Evolutionary conservation across 2,329 filamentous ascomycete species (phyloP).

Genomic region (Pyrenophora teres): DNA sequence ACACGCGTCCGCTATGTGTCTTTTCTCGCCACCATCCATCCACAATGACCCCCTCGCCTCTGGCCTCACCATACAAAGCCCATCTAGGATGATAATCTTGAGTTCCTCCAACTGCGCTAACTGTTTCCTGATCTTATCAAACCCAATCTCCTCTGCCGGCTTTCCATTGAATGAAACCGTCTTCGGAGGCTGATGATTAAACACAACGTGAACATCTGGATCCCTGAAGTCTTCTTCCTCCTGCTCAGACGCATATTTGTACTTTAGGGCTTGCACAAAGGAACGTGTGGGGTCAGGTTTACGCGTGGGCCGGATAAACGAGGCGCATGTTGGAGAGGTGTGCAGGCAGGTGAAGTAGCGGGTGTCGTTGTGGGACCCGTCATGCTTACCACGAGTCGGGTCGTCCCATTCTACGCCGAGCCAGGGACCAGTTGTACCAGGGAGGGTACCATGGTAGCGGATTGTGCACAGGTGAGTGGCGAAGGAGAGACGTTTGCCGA

Average conservation of each 20-base stretch:
- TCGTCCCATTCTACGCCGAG: constrained; percentile 98
- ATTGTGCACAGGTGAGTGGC: constrained; percentile 80
- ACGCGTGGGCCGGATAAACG: constrained; percentile 81
- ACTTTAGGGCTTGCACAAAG: constrained; percentile 78
- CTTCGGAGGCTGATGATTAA: constrained; percentile 35
- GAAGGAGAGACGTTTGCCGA: constrained; percentile 81
- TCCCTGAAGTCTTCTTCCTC: constrained; percentile 41
- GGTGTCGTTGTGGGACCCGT: constrained; percentile 77
- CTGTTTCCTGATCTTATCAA: constrained; percentile 85
- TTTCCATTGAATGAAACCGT: constrained; percentile 77
- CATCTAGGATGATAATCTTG: constrained; percentile 80
- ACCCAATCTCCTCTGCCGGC: constrained; percentile 89
- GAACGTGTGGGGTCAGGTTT: constrained; percentile 68
- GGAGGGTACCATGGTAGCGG: constrained; percentile 77
- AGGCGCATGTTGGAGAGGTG: constrained; percentile 72
- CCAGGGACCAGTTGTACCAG: constrained; percentile 79
- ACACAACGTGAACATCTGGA: constrained; percentile 37
- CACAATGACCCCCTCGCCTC: constrained; percentile 30
- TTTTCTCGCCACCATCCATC: constrained; percentile 28
- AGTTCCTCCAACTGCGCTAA: constrained; percentile 79
- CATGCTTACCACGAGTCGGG: constrained; percentile 81
- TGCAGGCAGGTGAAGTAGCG: constrained; percentile 56
- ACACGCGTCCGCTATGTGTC: constrained; percentile 61
- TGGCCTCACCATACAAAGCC: constrained; percentile 62
- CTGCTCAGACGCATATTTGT: constrained; percentile 74